These are phyloP conservation scores for Fagus sylvatica DNA, from an alignment of 306 rosid species.

Conservation along the genomic window DNA sequence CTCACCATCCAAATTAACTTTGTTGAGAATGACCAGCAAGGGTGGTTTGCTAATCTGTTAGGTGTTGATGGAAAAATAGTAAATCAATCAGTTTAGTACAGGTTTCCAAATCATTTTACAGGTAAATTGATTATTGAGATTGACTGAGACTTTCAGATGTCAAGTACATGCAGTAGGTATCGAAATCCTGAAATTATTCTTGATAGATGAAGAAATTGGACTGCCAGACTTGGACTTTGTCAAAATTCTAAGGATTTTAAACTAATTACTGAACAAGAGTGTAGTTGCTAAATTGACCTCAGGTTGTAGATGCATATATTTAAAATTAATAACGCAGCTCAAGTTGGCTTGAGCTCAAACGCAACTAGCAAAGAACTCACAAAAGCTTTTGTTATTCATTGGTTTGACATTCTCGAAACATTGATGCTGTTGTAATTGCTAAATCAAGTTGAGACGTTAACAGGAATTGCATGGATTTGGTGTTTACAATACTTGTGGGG, in stretches of 20 bases:
- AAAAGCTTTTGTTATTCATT: not conserved
- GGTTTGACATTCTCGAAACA: not conserved
- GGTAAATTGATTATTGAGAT: not conserved
- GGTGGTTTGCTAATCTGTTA: not conserved
- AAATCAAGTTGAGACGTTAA: not conserved
- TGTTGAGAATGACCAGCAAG: not conserved
- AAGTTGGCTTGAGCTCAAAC: not conserved
- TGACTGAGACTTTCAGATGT: not conserved
- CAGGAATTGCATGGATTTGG: conserved; percentile 6
- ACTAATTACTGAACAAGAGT: not conserved
- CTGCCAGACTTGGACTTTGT: not conserved
- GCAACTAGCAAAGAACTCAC: not conserved
- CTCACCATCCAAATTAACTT: not conserved
- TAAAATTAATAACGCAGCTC: not conserved
- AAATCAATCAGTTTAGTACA: not conserved
- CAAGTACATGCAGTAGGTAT: not conserved
- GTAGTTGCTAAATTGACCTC: not conserved
- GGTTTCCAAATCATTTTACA: not conserved
- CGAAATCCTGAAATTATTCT: not conserved
- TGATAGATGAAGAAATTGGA: not conserved
- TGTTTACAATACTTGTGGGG: conserved; percentile 26
- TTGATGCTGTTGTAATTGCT: not conserved
- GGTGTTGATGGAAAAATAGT: not conserved
- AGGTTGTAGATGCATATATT: not conserved
- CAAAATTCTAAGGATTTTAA: not conserved